Conservation (phyloP, 2,329 filamentous ascomycete genomes). For the Cercospora sojina region DNA sequence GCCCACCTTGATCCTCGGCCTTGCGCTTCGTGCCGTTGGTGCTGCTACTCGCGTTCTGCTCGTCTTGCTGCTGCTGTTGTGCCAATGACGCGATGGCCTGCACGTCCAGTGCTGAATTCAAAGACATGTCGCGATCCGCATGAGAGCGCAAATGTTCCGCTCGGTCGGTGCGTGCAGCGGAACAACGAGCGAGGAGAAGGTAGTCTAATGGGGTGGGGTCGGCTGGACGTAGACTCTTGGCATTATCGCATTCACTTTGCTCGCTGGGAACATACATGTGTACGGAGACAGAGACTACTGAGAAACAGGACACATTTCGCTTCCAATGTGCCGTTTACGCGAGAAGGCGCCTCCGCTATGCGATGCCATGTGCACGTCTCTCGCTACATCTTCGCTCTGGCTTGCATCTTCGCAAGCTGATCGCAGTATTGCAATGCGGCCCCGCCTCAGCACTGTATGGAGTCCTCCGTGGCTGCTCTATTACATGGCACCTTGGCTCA, state of each 20-base stretch:
- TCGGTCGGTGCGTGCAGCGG: neutral
- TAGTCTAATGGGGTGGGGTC: neutral
- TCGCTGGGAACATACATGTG: neutral
- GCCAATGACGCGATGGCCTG: slow-evolving; percentile 24
- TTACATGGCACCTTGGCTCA: neutral
- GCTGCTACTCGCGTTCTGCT: slow-evolving; percentile 22
- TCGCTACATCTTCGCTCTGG: neutral
- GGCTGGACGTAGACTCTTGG: neutral
- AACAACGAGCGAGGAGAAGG: slow-evolving; percentile 2
- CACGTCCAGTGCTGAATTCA: slow-evolving; percentile 20
- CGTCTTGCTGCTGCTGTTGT: slow-evolving; percentile 23
- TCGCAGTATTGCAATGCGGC: neutral
- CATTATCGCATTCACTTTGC: neutral
- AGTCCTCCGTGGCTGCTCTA: neutral
- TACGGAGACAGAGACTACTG: neutral
- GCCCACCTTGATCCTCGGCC: slow-evolving; percentile 44
- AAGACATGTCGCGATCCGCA: slow-evolving; percentile 8
- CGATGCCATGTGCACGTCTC: neutral
- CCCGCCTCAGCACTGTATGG: neutral
- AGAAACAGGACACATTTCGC: neutral
- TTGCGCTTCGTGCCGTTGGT: slow-evolving; percentile 43
- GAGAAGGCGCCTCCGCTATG: neutral
- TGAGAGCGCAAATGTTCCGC: slow-evolving; percentile 3
- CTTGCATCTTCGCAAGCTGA: neutral
- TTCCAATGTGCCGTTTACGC: neutral